Percentiles rank a stretch among this genome's conserved stretches.
These are phyloP conservation scores for Solanum tarijense DNA, from an alignment of 257 asterid genomes.

Conservation along the genomic window DNA sequence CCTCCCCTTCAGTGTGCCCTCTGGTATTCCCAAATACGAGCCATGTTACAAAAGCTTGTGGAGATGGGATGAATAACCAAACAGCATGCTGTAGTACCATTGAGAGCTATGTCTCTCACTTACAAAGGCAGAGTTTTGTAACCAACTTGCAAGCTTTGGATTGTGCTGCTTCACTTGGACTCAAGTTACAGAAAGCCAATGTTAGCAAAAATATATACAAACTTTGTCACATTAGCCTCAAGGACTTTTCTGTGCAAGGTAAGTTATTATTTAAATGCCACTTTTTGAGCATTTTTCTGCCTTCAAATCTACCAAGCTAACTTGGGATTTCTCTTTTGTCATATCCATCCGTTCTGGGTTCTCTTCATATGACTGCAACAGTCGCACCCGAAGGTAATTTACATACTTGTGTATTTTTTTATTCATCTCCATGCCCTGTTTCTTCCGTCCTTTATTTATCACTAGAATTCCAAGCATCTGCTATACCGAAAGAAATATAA, in stretches of 20 bases:
- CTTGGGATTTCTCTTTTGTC: constrained; percentile 16
- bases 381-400: constrained; percentile 73
- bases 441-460: background rate
- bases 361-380: constrained; percentile 26
- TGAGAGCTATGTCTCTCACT: constrained; percentile 67
- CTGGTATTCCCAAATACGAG: constrained; percentile 64
- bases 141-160: constrained; percentile 95
- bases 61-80: constrained; percentile 34
- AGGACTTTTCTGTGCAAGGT: constrained; percentile 99
- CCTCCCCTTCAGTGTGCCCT: constrained; percentile 65
- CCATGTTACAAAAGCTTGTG: constrained; percentile 58
- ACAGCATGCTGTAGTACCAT: constrained; percentile 61
- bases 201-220: constrained; percentile 61
- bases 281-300: background rate
- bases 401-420: background rate
- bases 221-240: constrained; percentile 79
- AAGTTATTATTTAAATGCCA: constrained; percentile 10
- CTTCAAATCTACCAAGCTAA: constrained; percentile 18
- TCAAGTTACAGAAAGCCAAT: constrained; percentile 59
- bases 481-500: background rate
- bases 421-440: background rate
- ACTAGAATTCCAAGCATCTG: background rate
- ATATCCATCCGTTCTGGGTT: constrained; percentile 20
- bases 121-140: constrained; percentile 91
- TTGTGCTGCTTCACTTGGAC: constrained; percentile 88